phyloP scores from a whole-genome alignment of 1,139 yeast genomes.

The Sugiyamaella paludigena region DNA sequence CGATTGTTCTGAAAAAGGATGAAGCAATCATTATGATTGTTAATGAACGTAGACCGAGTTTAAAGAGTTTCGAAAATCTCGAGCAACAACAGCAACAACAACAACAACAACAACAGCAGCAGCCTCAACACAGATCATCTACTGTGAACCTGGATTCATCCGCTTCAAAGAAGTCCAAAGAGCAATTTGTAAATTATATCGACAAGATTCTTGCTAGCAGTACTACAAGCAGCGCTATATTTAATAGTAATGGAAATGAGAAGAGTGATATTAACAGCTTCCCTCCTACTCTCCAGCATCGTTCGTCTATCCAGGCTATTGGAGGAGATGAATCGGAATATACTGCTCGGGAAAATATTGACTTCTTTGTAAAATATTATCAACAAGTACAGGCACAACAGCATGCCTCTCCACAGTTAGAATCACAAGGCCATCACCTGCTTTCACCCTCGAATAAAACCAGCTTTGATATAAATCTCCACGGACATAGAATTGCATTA shows the following conservation, averaged over 20 bases:
- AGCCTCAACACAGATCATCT: neutral
- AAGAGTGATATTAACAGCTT: too few species aligned
- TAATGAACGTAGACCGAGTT: conserved; percentile 23
- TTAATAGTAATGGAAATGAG: too few species aligned
- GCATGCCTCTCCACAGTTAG: neutral
- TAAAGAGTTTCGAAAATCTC: conserved; percentile 19
- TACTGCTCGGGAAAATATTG: conserved; percentile 29
- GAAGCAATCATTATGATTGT: conserved; percentile 24
- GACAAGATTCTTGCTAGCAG: conserved; percentile 2
- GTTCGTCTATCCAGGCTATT: conserved; percentile 6
- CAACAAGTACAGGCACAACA: conserved; percentile 11
- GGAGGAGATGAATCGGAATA: conserved; percentile 10
- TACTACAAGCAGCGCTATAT: too few species aligned
- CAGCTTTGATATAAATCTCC: conserved; percentile 37
- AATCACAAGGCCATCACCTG: conserved; percentile 4
- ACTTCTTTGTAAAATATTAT: conserved; percentile 30
- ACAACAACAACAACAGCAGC: conserved; percentile 5
- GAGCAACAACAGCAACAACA: conserved; percentile 9
- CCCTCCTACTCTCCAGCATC: neutral
- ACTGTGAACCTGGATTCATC: conserved; percentile 3
- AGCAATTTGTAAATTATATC: conserved; percentile 8
- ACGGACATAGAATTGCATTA: conserved; percentile 35
- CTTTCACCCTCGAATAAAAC: conserved; percentile 22
- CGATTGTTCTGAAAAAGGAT: conserved; percentile 31
- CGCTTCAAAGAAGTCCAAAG: conserved; percentile 4